Evolutionary conservation across 768 basidiomycete species (phyloP).

Genomic region (Thelephora ganbajun): DNA sequence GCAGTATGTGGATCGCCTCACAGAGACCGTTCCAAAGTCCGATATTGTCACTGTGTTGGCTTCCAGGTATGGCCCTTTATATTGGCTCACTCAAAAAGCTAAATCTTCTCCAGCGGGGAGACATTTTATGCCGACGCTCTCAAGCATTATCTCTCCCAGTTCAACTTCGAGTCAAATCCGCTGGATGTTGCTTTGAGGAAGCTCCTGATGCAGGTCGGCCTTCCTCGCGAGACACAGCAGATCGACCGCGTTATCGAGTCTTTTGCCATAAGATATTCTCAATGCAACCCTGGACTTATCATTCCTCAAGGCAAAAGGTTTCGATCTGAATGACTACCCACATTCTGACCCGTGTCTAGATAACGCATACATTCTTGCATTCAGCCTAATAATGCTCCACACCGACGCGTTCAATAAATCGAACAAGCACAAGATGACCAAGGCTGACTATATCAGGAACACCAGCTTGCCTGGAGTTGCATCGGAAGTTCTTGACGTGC

Average conservation of each 20-base stretch:
- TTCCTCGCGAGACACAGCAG: slow-evolving; percentile 95
- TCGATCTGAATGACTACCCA: neutral
- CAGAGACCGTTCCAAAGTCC: slow-evolving; percentile 50
- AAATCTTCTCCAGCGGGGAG: slow-evolving; percentile 39
- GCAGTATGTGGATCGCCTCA: slow-evolving; percentile 52
- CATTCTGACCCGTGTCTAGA: slow-evolving; percentile 30
- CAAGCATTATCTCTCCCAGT: slow-evolving; percentile 54
- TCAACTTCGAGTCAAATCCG: slow-evolving; percentile 68
- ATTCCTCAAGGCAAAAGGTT: slow-evolving; percentile 47
- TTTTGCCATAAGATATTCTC: slow-evolving; percentile 73
- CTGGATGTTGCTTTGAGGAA: slow-evolving; percentile 86
- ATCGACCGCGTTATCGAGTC: slow-evolving; percentile 97
- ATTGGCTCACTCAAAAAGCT: slow-evolving; percentile 1
- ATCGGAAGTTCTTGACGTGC: slow-evolving; percentile 75
- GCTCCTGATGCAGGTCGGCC: slow-evolving; percentile 79
- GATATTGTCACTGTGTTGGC: slow-evolving; percentile 76
- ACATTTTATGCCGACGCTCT: slow-evolving; percentile 57
- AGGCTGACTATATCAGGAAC: slow-evolving; percentile 87
- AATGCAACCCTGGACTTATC: slow-evolving; percentile 76
- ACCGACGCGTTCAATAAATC: slow-evolving; percentile 97
- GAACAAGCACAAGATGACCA: slow-evolving; percentile 96
- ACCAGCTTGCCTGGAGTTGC: slow-evolving; percentile 76
- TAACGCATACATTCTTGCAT: slow-evolving; percentile 90
- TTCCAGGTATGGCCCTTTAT: slow-evolving; percentile 40
- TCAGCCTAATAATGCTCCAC: slow-evolving; percentile 97